Evolutionary conservation across 2,329 filamentous ascomycete genomes (phyloP), one percentile per base, ranked within the genome.

Genomic region (Celoporthe dispersa): DNA sequence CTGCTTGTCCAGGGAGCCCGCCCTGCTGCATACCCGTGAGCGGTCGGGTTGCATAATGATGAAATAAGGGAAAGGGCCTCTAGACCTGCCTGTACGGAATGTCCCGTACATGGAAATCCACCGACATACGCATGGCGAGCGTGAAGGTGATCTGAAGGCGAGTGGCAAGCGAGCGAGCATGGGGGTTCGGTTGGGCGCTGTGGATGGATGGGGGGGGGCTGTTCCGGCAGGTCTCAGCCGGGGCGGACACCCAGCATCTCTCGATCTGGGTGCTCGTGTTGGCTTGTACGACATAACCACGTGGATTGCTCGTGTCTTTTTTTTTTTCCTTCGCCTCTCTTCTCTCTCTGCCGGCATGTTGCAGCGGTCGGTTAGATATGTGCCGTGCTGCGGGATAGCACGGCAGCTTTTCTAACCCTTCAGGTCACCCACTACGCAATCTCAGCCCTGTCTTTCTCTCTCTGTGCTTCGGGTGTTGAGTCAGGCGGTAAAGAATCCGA

Each of bases 261-360:
- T 60, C 33, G 8, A 37, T 60, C 57, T 60, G 16, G 57, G 33
- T 33, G 25, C 57, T 33, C 55, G 14, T 25, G 35, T 57, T 19
- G 31, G 51, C 7, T 60, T 64, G 44, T 57, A 70, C 66, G 31
- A 66, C 65, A 31, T 41, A 39, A 59, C 68, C 68, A 70, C 68
- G 68, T 70, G 68, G 68, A 70, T 60, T 59, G 60, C 65, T 63
- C 65, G 68, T 70, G 68, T 62, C 64, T 44, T 41, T n/a, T 2
- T n/a, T 22, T 22, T 22, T 48, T 22, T 48, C 37, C 37, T 39
- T 39, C 37, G 6, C 37, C 12, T 39, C 5, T 37, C 37, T 12
- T 39, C 37, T 39, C n/a, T 39, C 37, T 22, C 19, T 4, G 48
- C 60, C 63, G 37, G 48, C 11, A 44, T 57, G 44, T 61, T 12